A percentile compares a stretch with the other conserved stretches of the same genome.
These are phyloP conservation scores for Plasmodium knowlesi DNA, from an alignment of 169 alveolate species.

Conservation along the genomic window DNA sequence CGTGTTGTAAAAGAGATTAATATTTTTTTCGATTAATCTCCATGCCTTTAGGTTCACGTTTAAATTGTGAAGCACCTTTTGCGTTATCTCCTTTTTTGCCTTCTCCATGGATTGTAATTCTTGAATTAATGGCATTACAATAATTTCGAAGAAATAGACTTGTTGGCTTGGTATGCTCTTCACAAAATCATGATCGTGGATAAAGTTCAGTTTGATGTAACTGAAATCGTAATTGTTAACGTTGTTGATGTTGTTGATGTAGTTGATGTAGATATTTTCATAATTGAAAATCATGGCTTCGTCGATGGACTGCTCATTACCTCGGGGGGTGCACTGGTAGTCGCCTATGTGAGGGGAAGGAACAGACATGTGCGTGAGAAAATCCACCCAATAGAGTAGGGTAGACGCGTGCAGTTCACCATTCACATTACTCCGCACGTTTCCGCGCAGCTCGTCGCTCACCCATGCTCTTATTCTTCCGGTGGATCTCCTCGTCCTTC, in stretches of 20 bases:
- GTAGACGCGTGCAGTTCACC: neutral
- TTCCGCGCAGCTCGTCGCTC: neutral
- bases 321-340: neutral
- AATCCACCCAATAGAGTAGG: neutral
- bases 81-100: slow-evolving; percentile 51
- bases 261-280: slow-evolving; percentile 68
- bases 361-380: neutral
- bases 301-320: slow-evolving; percentile 33
- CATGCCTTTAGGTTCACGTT: slow-evolving; percentile 60
- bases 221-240: slow-evolving; percentile 51
- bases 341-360: neutral
- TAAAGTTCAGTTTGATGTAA: slow-evolving; percentile 63
- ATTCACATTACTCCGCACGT: neutral
- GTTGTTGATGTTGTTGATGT: slow-evolving; percentile 48
- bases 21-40: slow-evolving; percentile 68
- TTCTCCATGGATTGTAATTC: slow-evolving; percentile 71
- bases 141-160: slow-evolving; percentile 70
- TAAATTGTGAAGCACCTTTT: slow-evolving; percentile 54
- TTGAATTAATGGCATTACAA: slow-evolving; percentile 66
- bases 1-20: slow-evolving; percentile 69
- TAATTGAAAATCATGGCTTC: slow-evolving; percentile 56
- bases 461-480: slow-evolving; percentile 57
- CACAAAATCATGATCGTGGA: slow-evolving; percentile 68
- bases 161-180: slow-evolving; percentile 69
- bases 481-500: slow-evolving; percentile 78